Conservation (phyloP, 139 green algal genomes). For the Astrephomene gubernaculifera region DNA sequence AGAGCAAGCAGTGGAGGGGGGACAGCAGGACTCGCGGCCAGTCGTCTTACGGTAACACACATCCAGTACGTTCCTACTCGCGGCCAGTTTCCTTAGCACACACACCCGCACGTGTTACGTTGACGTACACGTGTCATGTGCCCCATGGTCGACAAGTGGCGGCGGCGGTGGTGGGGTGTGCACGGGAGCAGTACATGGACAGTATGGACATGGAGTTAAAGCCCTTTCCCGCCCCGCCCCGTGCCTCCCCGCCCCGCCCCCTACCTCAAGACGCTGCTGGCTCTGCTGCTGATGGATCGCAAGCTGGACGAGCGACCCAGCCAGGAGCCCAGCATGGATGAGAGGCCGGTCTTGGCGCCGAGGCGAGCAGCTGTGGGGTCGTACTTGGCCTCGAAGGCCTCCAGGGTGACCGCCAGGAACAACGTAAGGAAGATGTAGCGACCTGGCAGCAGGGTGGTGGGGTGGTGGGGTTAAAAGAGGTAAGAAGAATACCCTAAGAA, state of each 20-base stretch:
- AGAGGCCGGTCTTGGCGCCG: constrained; percentile 8
- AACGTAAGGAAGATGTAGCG: constrained; percentile 80
- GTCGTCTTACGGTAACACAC: too few species aligned
- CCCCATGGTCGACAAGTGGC: too few species aligned
- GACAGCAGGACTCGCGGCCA: too few species aligned
- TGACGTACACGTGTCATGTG: too few species aligned
- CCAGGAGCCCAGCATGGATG: constrained; percentile 15
- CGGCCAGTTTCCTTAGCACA: too few species aligned
- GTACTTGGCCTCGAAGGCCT: constrained; percentile 68
- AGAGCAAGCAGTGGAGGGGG: too few species aligned
- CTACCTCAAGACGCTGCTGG: constrained; percentile 3
- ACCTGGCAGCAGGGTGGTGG: constrained; percentile 23
- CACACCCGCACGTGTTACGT: too few species aligned
- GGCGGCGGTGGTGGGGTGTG: too few species aligned
- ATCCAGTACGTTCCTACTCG: too few species aligned
- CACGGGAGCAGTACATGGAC: too few species aligned
- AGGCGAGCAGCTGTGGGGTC: constrained; percentile 28
- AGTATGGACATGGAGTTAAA: too few species aligned
- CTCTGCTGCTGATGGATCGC: not conserved
- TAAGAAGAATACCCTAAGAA: too few species aligned
- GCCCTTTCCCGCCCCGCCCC: not conserved
- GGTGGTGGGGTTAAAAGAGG: not conserved
- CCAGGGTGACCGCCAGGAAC: constrained; percentile 84
- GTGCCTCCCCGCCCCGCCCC: not conserved
- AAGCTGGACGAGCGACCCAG: not conserved